Percentiles rank a stretch among this genome's conserved stretches.
These are phyloP conservation scores for Colletotrichum sp. DNA, from an alignment of 2,329 filamentous ascomycete species.

Conservation along the genomic window DNA sequence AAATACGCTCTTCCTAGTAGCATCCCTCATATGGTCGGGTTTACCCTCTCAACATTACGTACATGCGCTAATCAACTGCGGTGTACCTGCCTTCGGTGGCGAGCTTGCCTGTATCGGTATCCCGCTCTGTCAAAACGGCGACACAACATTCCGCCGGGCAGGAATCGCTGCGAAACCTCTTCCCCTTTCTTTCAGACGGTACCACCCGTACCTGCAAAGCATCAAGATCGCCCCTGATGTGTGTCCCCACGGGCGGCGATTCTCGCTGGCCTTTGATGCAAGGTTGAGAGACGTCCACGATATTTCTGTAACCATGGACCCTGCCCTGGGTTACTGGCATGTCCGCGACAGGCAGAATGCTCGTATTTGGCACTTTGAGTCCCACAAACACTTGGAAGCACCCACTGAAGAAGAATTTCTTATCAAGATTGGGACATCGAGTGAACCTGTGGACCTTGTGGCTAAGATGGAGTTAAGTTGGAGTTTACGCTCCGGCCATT, in stretches of 20 bases:
- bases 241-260: no score
- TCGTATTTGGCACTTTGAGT: neutral
- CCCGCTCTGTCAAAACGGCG: neutral
- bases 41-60: no score
- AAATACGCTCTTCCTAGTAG: neutral
- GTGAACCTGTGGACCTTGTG: no score
- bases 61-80: neutral
- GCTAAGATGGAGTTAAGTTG: neutral
- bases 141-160: neutral
- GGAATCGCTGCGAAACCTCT: neutral
- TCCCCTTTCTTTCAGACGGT: neutral
- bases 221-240: neutral
- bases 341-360: neutral
- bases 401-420: neutral
- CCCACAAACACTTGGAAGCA: neutral
- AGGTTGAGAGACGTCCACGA: neutral
- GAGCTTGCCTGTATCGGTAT: neutral
- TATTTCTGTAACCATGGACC: no score
- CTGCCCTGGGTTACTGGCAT: no score
- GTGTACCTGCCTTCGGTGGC: neutral
- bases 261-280: neutral
- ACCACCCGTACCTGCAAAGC: neutral
- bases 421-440: no score
- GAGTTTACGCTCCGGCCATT: neutral
- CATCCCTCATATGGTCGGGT: no score